Base-by-base conservation (phyloP, 2,329 filamentous ascomycete species). In the Colletotrichum agaves region DNA sequence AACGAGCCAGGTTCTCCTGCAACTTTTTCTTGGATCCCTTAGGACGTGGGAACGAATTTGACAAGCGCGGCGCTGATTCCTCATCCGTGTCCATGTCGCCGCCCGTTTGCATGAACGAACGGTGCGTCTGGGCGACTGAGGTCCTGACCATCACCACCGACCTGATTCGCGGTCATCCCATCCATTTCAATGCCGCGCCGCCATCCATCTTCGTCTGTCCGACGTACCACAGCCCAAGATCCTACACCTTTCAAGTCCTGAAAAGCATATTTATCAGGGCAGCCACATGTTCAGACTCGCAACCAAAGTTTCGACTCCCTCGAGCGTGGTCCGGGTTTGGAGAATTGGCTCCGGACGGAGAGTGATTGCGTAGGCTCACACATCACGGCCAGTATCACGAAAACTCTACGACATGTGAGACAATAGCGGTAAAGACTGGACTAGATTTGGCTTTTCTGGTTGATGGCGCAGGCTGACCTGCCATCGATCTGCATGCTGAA, bases 331-430 rank as follows among this genome's bases (percentile, higher is more conserved):
- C 27, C 12, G 12, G 27, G 50, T 41, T 55, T 12, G 17, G 21
- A 59, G 21, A 21, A 31, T 21, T 65, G 61, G 58, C 63, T 47
- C 44, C 31, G 13, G 3, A 31, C 13, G 13, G 17, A 27, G 33
- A 39, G 19, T 33, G 50, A 37, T 27, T 56, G 23, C 52, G 33
- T 39, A 31, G 19, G 53, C 39, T 44, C 53, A 39, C 19, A 15
- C 58, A 52, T 49, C 35, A 55, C 11, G 31, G 17, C 37, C 50
- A 59, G 46, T 17, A 49, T 12, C 15, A 39, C 41, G 35, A 12
- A 15, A 67, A 65, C 63, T 43, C 60, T 63, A 44, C 39, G n/a
- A n/a, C 64, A 64, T 64, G 31, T 53, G 61, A 58, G 64, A 67
- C 61, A 17, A 10, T 15, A 17, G 19, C 61, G 47, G 61, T 67